Evolutionary conservation across 108 stramenopile genomes (phyloP).

Genomic region (Fragilariopsis cylindrus): DNA sequence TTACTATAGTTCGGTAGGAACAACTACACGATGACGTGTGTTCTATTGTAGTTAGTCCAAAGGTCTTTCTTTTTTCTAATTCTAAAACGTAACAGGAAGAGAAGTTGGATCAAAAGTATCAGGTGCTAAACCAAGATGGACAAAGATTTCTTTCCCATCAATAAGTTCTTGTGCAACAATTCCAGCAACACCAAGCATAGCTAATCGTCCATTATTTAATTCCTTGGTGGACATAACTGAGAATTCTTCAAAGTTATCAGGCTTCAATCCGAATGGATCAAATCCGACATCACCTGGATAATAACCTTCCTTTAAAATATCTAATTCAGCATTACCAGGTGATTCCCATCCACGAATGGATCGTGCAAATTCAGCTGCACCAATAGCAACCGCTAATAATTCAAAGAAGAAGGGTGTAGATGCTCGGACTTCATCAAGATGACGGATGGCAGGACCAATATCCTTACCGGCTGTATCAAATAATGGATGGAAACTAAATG

Average conservation of each 20-base stretch:
- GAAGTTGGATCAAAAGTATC: conserved; percentile 36
- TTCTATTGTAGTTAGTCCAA: no score
- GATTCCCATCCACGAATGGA: conserved; percentile 65
- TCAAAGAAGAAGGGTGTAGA: conserved; percentile 24
- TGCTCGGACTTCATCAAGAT: no score
- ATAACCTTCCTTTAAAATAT: conserved; percentile 63
- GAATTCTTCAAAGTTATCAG: conserved; percentile 57
- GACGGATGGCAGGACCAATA: conserved; percentile 22
- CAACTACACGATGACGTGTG: conserved; percentile 9
- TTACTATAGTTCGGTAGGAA: no score
- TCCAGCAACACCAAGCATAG: conserved; percentile 82
- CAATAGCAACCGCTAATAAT: conserved; percentile 55
- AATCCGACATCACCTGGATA: conserved; percentile 12
- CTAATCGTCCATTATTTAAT: conserved; percentile 86
- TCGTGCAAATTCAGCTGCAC: conserved; percentile 48
- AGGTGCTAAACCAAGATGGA: no score
- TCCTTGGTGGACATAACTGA: conserved; percentile 65
- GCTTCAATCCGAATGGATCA: conserved; percentile 52
- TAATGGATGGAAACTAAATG: no score
- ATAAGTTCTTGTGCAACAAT: conserved; percentile 76
- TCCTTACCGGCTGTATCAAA: conserved; percentile 31
- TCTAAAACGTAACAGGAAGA: conserved; percentile 32
- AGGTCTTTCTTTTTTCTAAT: no score
- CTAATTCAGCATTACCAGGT: conserved; percentile 78
- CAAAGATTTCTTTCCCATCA: conserved; percentile 51